Evolutionary conservation across 2,329 filamentous ascomycete genomes (phyloP), one percentile per base, ranked within the genome.

Genomic region (Gaeumannomyces tritici): DNA sequence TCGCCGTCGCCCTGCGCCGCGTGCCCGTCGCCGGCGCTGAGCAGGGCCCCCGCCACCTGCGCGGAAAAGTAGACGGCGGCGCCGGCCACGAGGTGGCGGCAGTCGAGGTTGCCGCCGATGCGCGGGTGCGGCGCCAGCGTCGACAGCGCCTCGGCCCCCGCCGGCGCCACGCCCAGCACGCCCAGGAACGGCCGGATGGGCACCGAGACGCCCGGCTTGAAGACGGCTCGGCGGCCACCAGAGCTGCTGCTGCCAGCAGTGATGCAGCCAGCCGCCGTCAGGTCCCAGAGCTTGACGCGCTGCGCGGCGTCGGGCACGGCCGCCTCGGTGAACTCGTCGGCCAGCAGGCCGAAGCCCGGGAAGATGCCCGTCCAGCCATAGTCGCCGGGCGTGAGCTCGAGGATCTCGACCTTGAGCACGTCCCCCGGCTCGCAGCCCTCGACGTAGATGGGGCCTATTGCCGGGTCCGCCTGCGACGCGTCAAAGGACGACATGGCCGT

Each of bases 311-410:
- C 69, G 6, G 42, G 3, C 21, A 15, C 18, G 21, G 42, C 11
- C 42, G 21, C 42, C 18, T 51, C 21, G 42, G 42, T 51, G 62
- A 79, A 82, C 58, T 82, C 79, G 59, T 81, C 78, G 3, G 73
- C 70, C 18, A 83, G 68, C 9, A 83, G 73, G 4, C 81, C 81
- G 65, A 83, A 82, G 24, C 73, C 74, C 0, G 77, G 77, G 60
- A 83, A 73, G 33, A 83, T 74, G n/a, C 76, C 78, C 0, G 80
- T 82, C 80, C 80, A 83, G 33, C 80, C 81, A 73, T 77, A 83
- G 62, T 74, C 71, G 3, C 74, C 75, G 6, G 78, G 73, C 62
- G 74, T 65, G 5, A 83, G 71, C 28, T 75, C 72, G 21, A 82
- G 73, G 60, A 83, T 72, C 55, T 83, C 80, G 55, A 83, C 72